Evolutionary conservation across 169 alveolate genomes (phyloP).

Genomic region (Eimeria praecox): DNA sequence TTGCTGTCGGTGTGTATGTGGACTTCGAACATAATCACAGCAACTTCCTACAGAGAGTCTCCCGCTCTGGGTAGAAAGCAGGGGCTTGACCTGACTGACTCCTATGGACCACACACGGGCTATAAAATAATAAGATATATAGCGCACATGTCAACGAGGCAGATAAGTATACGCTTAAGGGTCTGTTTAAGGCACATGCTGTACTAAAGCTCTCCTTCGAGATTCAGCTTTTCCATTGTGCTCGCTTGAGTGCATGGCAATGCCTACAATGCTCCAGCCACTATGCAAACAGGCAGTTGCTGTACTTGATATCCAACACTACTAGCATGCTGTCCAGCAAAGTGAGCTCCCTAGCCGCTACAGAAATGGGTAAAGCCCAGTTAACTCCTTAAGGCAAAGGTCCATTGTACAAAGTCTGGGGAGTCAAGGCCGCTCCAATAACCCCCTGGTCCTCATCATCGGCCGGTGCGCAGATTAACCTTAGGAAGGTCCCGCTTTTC

Average conservation of each 20-base stretch:
- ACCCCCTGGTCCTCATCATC: conserved; percentile 43
- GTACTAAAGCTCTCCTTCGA: neutral
- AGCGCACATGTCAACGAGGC: neutral
- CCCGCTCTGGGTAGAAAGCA: neutral
- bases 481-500: conserved; percentile 48
- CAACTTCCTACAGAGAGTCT: neutral
- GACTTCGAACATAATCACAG: neutral
- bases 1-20: neutral
- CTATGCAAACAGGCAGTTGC: neutral
- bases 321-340: neutral
- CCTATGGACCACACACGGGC: neutral
- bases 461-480: conserved; percentile 29
- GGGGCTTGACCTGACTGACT: neutral
- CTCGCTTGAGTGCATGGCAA: neutral
- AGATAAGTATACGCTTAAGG: neutral
- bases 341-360: neutral
- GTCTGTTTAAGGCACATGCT: neutral
- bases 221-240: neutral
- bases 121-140: neutral
- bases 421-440: neutral
- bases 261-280: neutral
- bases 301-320: neutral
- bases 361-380: neutral
- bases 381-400: neutral
- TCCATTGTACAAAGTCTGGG: conserved; percentile 1